Conservation (phyloP, 2,329 filamentous ascomycete species). For the Botrytis byssoidea region DNA sequence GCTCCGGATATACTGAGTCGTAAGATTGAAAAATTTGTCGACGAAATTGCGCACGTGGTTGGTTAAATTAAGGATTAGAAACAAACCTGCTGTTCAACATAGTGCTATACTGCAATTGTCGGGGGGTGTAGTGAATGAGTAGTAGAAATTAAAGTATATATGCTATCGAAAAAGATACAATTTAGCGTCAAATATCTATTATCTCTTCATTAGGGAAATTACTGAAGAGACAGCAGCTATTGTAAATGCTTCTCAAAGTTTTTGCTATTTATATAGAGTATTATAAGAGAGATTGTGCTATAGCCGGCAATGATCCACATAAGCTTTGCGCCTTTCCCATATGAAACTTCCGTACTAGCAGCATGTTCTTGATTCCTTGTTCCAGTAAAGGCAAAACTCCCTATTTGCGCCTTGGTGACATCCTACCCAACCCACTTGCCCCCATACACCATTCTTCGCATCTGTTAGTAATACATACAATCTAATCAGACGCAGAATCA, state of each 20-base stretch:
- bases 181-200: neutral
- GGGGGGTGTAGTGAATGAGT: neutral
- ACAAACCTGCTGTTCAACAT: neutral
- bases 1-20: conserved; percentile 17
- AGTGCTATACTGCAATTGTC: neutral
- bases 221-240: too few relatives aligned
- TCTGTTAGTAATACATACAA: neutral
- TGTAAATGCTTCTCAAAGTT: neutral
- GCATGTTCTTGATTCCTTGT: neutral
- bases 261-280: neutral
- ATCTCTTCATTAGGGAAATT: neutral
- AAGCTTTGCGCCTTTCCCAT: neutral
- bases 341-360: neutral
- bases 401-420: neutral
- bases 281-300: neutral
- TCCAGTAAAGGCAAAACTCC: neutral
- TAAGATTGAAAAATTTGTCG: conserved; percentile 7
- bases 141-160: neutral
- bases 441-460: neutral
- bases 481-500: conserved; percentile 36
- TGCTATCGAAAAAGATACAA: neutral
- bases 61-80: neutral
- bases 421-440: neutral
- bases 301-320: neutral
- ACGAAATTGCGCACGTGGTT: neutral